A percentile compares a stretch with the other conserved stretches of the same genome.
These are phyloP conservation scores for Yamadazyma ubonensis DNA, from an alignment of 805 yeast species.

Conservation along the genomic window DNA sequence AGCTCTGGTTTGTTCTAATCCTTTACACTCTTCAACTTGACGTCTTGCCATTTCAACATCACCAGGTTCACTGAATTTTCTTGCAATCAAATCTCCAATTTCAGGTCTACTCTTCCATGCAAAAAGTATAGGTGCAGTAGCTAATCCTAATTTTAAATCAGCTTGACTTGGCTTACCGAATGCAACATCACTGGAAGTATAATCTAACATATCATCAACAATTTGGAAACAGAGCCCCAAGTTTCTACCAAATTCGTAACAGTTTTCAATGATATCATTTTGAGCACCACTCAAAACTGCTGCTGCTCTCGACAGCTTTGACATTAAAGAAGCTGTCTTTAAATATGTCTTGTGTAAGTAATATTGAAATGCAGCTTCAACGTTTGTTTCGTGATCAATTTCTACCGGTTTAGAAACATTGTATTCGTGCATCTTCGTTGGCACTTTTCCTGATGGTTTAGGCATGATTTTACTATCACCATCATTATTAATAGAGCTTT, in stretches of 20 bases:
- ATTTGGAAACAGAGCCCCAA: conserved; percentile 94
- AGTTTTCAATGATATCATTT: conserved; percentile 71
- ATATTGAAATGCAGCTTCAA: conserved; percentile 91
- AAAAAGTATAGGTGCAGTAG: conserved; percentile 92
- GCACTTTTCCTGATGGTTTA: conserved; percentile 59
- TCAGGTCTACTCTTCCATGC: conserved; percentile 92
- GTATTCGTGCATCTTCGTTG: conserved; percentile 59
- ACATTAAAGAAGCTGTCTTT: conserved; percentile 91
- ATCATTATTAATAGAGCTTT: conserved; percentile 47
- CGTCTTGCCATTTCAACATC: conserved; percentile 81
- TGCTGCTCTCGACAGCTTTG: conserved; percentile 89
- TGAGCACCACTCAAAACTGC: conserved; percentile 89
- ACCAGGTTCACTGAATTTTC: conserved; percentile 78
- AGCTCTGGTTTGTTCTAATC: conserved; percentile 70
- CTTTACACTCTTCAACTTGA: conserved; percentile 68
- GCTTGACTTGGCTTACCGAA: conserved; percentile 97
- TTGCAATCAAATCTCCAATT: conserved; percentile 76
- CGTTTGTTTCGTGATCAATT: conserved; percentile 61
- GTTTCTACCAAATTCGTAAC: conserved; percentile 90
- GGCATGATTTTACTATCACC: conserved; percentile 50
- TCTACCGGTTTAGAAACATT: conserved; percentile 36
- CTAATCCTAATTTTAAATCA: conserved; percentile 88
- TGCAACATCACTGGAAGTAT: conserved; percentile 79
- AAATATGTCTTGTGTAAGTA: conserved; percentile 93
- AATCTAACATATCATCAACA: conserved; percentile 94